A percentile compares a stretch with the other conserved stretches of the same genome.
phyloP scores from a whole-genome alignment of 495 filamentous ascomycete genomes.

The Aspergillus sparsus region DNA sequence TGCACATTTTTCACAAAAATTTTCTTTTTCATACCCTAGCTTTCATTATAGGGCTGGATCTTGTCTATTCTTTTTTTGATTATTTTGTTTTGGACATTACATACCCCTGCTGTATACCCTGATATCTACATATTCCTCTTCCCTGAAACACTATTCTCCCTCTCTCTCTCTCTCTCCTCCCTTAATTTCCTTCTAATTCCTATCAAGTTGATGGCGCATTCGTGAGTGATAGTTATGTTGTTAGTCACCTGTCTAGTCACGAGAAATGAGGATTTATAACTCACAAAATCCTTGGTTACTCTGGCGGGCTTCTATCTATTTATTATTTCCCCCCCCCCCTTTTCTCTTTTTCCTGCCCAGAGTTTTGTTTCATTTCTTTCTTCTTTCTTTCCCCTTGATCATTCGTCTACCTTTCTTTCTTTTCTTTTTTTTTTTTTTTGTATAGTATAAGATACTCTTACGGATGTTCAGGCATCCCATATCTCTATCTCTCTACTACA shows the following conservation, averaged over 20 bases:
- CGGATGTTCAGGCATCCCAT: not conserved
- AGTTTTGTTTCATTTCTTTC: constrained; percentile 2
- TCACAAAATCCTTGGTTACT: too few species aligned
- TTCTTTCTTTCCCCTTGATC: constrained; percentile 12
- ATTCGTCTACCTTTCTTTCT: constrained; percentile 17
- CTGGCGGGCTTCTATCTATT: not conserved
- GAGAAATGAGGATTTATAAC: too few species aligned
- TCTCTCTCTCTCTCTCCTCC: too few species aligned
- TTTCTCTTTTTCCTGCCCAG: not conserved
- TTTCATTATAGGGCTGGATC: constrained; percentile 7
- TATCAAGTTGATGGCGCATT: too few species aligned
- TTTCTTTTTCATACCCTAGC: constrained; percentile 1
- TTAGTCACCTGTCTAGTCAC: too few species aligned
- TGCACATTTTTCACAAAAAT: constrained; percentile 6
- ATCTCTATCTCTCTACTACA: not conserved
- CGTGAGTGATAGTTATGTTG: too few species aligned
- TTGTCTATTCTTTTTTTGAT: constrained; percentile 1
- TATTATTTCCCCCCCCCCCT: constrained; percentile 5
- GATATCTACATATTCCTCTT: too few species aligned
- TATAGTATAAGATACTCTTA: not conserved
- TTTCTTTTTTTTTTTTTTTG: constrained; percentile 18
- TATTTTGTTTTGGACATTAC: constrained; percentile 1
- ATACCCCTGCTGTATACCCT: too few species aligned
- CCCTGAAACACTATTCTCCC: too few species aligned
- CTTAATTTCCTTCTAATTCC: too few species aligned